Evolutionary conservation across 345 rosid genomes (phyloP), one percentile per base, ranked within the genome.

Genomic region (Eucalyptus rudis): DNA sequence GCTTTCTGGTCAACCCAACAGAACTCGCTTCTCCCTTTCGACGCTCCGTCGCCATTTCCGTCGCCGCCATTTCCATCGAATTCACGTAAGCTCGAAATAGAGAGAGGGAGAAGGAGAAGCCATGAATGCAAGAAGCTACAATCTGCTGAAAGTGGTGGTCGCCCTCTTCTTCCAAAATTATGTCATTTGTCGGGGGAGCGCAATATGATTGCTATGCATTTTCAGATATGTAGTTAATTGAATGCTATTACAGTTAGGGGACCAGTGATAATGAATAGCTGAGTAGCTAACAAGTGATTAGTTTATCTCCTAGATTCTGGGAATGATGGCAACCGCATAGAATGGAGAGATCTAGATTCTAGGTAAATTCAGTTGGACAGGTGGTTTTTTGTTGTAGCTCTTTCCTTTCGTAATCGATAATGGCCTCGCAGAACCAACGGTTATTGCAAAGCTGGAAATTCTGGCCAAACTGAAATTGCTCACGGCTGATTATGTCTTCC

Each of bases 131-230:
- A 91, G 92, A 44, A 90, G 89, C 81, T 92, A 91, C 47, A 88
- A 84, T 45, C 94, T 96, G 66, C 87, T 92, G 88, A 93, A 94
- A 92, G 92, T 93, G 87, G 86, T 95, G 12, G 44, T 94, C 33
- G 89, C 88, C 87, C 95, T 97, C 92, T 92, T 97, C 86, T 92
- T 93, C 51, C 90, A 19, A 71, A 86, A 36, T 29, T 49, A 86
- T 49, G 59, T 52, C 40, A 49, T 44, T 24, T 47, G 33, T 86
- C 33, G 27, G 87, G 87, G 44, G 64, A 49, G 62, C 2, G 31
- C 43, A 50, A 50, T 19, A 5, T 1, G 4, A 71, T 33, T 71
- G 81, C 45, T 71, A 36, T 36, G 45, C 45, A 19, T 19, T 36
- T 19, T 71, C 14, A 17, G 45, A 36, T 31, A 33, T 8, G 43